Conservation (phyloP, 306 rosid species). For the Dalbergia oliveri region DNA sequence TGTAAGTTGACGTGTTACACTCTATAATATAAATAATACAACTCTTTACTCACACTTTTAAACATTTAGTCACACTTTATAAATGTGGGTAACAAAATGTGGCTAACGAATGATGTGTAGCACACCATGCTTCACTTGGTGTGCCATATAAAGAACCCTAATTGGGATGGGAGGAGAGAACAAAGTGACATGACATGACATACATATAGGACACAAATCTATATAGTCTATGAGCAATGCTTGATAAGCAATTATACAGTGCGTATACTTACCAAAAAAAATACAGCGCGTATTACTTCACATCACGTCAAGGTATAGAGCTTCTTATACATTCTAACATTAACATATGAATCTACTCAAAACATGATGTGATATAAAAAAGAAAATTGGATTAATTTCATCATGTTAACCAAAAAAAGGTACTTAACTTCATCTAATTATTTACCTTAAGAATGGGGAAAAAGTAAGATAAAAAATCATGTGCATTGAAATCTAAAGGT, state of each 20-base stretch:
- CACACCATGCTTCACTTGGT: too few species aligned
- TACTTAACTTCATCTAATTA: neutral
- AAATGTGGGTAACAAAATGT: too few species aligned
- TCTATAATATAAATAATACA: too few species aligned
- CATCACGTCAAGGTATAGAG: neutral
- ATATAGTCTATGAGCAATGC: neutral
- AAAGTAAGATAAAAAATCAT: neutral
- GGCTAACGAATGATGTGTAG: too few species aligned
- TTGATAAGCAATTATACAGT: neutral
- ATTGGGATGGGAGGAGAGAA: neutral
- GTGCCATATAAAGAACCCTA: too few species aligned
- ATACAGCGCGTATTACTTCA: too few species aligned
- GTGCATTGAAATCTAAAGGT: neutral
- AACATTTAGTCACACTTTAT: too few species aligned
- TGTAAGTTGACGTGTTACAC: too few species aligned
- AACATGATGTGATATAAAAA: neutral
- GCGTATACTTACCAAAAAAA: too few species aligned
- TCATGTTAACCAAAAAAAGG: neutral
- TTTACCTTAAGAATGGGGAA: neutral
- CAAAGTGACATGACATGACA: neutral
- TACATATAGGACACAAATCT: neutral
- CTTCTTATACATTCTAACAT: neutral
- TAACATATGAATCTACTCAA: neutral
- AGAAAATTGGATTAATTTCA: neutral
- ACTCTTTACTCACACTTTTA: too few species aligned